A percentile compares a stretch with the other conserved stretches of the same genome.
phyloP scores from a whole-genome alignment of 441 rosid species.

The Aquilaria agallochum region DNA sequence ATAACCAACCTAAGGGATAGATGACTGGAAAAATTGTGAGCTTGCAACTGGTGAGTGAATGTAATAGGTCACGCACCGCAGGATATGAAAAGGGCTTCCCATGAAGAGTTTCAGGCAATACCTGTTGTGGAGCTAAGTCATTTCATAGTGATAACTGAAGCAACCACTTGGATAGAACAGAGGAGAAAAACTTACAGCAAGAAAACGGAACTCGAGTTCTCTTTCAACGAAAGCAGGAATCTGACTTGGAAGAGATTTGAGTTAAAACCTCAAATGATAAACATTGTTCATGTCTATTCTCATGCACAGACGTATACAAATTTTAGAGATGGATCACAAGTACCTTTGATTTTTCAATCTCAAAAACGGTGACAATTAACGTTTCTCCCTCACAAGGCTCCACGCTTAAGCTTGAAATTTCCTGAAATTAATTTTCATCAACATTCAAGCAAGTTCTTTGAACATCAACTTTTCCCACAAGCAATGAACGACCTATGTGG shows the following conservation, averaged over 20 bases:
- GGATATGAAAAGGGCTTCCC: constrained; percentile 56
- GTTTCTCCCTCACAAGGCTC: constrained; percentile 79
- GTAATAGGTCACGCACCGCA: constrained; percentile 39
- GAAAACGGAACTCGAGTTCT: constrained; percentile 86
- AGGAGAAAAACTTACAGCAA: constrained; percentile 64
- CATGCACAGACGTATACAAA: background rate
- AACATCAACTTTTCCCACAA: constrained; percentile 1
- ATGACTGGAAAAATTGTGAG: no score
- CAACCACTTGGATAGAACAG: background rate
- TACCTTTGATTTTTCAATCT: constrained; percentile 74
- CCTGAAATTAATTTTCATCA: constrained; percentile 38
- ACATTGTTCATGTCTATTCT: background rate
- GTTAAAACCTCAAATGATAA: background rate
- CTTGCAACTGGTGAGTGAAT: background rate
- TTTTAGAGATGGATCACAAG: background rate
- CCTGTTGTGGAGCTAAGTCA: constrained; percentile 31
- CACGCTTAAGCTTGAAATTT: constrained; percentile 84
- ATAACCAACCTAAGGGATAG: background rate
- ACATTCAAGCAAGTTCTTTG: background rate
- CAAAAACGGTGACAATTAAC: constrained; percentile 79
- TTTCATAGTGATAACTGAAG: background rate
- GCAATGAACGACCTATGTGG: no score
- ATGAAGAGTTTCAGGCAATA: constrained; percentile 60
- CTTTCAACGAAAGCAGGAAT: constrained; percentile 83
- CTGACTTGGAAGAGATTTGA: constrained; percentile 31